These are phyloP conservation scores for Liquidambar formosana DNA, from an alignment of 164 flowering plant genomes.

Conservation along the genomic window DNA sequence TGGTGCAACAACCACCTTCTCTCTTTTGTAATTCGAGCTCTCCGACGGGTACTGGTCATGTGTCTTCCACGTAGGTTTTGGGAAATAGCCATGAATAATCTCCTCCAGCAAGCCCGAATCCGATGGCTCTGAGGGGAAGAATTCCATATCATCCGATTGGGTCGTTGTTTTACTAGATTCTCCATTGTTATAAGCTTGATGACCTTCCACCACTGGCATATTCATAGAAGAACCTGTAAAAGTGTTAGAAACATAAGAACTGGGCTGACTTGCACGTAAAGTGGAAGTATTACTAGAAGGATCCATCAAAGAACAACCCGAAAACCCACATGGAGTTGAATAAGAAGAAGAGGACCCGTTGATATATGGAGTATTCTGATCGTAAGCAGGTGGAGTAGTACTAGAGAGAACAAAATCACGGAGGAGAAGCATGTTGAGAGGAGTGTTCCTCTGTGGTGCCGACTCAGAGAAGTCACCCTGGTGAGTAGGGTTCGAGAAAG, in stretches of 20 bases:
- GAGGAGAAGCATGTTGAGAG: constrained; percentile 38
- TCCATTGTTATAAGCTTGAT: not conserved
- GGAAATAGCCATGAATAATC: constrained; percentile 61
- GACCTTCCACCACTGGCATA: not conserved
- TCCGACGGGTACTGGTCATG: no score
- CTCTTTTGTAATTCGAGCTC: no score
- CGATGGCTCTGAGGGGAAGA: constrained; percentile 50
- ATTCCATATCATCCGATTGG: constrained; percentile 15
- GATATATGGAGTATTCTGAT: constrained; percentile 8
- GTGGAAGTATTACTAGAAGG: not conserved
- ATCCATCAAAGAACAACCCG: not conserved
- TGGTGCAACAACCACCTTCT: no score
- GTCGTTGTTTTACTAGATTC: not conserved
- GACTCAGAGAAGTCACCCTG: constrained; percentile 5
- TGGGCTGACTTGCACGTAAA: not conserved
- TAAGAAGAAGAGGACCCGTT: constrained; percentile 6
- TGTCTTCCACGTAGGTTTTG: constrained; percentile 39
- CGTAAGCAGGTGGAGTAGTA: constrained; percentile 10
- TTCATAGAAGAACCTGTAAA: not conserved
- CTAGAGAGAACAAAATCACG: constrained; percentile 32
- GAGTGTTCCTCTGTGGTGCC: constrained; percentile 12
- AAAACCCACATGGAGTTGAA: not conserved
- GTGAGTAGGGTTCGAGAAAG: not conserved
- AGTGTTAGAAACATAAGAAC: not conserved
- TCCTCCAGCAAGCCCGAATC: constrained; percentile 72